Evolutionary conservation across 768 basidiomycete species (phyloP).

Genomic region (Phlebiopsis flavidoalba): DNA sequence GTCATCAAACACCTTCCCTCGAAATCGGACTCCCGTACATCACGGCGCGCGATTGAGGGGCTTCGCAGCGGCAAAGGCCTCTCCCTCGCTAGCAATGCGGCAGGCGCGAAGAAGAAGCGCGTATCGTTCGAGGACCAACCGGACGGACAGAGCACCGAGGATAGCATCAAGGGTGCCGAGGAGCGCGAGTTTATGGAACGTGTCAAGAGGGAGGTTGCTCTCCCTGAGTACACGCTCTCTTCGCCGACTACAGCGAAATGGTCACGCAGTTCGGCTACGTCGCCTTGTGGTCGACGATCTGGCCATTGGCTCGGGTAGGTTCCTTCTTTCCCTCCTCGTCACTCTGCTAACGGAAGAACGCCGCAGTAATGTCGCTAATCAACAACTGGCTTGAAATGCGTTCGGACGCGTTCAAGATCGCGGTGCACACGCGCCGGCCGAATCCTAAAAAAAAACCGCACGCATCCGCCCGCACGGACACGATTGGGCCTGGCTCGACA

Average conservation of each 20-base stretch:
- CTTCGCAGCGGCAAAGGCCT: slow-evolving; percentile 41
- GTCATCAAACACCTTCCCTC: slow-evolving; percentile 73
- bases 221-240: slow-evolving; percentile 80
- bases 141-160: slow-evolving; percentile 29
- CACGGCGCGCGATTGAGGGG: slow-evolving; percentile 54
- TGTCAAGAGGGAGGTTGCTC: slow-evolving; percentile 68
- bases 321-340: not conserved
- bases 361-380: slow-evolving; percentile 68
- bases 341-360: not conserved
- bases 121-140: slow-evolving; percentile 68
- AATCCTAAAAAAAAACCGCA: too few species aligned
- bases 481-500: slow-evolving; percentile 92
- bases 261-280: slow-evolving; percentile 94
- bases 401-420: slow-evolving; percentile 94
- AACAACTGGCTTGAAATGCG: slow-evolving; percentile 93
- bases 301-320: slow-evolving; percentile 78
- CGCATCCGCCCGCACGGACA: slow-evolving; percentile 74
- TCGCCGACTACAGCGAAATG: slow-evolving; percentile 95
- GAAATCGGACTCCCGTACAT: slow-evolving; percentile 67
- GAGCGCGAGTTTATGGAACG: slow-evolving; percentile 78
- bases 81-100: slow-evolving; percentile 10
- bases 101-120: slow-evolving; percentile 49
- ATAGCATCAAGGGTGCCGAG: slow-evolving; percentile 37
- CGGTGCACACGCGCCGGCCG: slow-evolving; percentile 76
- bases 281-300: slow-evolving; percentile 87